phyloP scores from a whole-genome alignment of 2,329 filamentous ascomycete genomes.

The Epichloe aotearoae region DNA sequence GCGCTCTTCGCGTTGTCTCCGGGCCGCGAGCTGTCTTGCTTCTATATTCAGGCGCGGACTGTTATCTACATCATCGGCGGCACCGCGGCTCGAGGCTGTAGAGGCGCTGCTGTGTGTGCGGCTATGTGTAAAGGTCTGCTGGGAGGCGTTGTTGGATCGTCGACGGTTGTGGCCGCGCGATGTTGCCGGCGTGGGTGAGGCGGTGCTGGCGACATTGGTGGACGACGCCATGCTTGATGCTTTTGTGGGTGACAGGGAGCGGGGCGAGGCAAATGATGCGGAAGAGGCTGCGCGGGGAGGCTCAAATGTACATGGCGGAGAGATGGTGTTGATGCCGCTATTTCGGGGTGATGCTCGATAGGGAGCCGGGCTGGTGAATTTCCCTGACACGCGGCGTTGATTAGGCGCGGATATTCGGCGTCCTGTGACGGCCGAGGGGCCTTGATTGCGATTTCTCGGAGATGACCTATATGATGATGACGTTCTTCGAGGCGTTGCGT shows the following conservation, averaged over 20 bases:
- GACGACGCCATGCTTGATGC: constrained; percentile 22
- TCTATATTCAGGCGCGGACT: constrained; percentile 48
- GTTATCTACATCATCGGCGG: constrained; percentile 9
- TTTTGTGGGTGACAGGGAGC: constrained; percentile 27
- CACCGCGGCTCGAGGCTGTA: constrained; percentile 21
- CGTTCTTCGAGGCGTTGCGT: constrained; percentile 13
- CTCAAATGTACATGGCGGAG: constrained; percentile 3
- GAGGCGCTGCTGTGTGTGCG: constrained; percentile 33
- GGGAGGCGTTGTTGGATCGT: constrained; percentile 4
- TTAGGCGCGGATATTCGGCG: constrained; percentile 31
- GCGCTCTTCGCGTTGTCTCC: constrained; percentile 57
- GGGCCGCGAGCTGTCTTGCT: constrained; percentile 60
- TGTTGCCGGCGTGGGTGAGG: constrained; percentile 12
- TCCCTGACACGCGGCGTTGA: constrained; percentile 16
- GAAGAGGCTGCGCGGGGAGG: constrained; percentile 16
- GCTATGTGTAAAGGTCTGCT: constrained; percentile 20
- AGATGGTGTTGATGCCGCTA: constrained; percentile 24
- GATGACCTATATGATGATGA: constrained; percentile 11
- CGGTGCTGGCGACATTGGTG: constrained; percentile 9
- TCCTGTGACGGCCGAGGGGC: constrained; percentile 19
- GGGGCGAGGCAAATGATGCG: constrained; percentile 20
- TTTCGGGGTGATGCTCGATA: background rate
- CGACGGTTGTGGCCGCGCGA: constrained; percentile 9
- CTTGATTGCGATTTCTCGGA: constrained; percentile 20
- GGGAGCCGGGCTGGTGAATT: constrained; percentile 10